Percentiles rank a stretch among this genome's conserved stretches.
Conservation (phyloP, 768 basidiomycete genomes). For the Macrocybe gigantea region DNA sequence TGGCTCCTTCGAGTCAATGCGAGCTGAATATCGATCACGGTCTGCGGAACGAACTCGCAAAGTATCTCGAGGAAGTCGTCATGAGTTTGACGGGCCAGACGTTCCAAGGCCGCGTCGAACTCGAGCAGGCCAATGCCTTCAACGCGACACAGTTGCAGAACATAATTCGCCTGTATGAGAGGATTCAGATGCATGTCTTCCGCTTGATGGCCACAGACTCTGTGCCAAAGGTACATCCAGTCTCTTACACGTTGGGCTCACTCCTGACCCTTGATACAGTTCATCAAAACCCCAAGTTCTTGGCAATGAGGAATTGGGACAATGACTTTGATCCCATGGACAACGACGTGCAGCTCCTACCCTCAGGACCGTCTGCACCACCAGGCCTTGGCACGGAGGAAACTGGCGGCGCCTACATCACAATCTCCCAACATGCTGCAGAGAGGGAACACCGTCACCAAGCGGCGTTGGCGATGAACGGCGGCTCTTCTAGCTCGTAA, state of each 20-base stretch:
- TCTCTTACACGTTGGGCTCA: conserved; percentile 4
- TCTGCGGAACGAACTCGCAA: conserved; percentile 88
- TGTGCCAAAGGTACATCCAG: conserved; percentile 76
- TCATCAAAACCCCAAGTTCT: conserved; percentile 83
- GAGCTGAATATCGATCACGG: conserved; percentile 99
- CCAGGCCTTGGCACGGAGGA: conserved; percentile 71
- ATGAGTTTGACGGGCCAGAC: conserved; percentile 68
- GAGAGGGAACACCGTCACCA: conserved; percentile 56
- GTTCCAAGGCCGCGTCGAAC: conserved; percentile 77
- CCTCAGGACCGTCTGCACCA: conserved; percentile 53
- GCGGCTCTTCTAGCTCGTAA: conserved; percentile 12
- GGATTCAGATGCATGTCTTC: conserved; percentile 96
- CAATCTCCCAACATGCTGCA: conserved; percentile 74
- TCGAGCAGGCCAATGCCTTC: conserved; percentile 75
- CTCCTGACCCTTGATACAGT: conserved; percentile 36
- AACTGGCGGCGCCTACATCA: conserved; percentile 80
- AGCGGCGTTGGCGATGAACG: conserved; percentile 16
- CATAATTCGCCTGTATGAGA: conserved; percentile 89
- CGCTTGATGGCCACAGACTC: conserved; percentile 98
- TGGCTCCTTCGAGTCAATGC: conserved; percentile 91
- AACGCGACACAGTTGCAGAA: conserved; percentile 95
- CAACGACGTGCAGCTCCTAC: conserved; percentile 50
- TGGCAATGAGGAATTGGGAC: conserved; percentile 72
- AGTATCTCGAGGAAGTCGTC: conserved; percentile 89
- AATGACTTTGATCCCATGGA: conserved; percentile 70